Evolutionary conservation across 768 basidiomycete genomes (phyloP).

Genomic region (Hygrophorus russula): DNA sequence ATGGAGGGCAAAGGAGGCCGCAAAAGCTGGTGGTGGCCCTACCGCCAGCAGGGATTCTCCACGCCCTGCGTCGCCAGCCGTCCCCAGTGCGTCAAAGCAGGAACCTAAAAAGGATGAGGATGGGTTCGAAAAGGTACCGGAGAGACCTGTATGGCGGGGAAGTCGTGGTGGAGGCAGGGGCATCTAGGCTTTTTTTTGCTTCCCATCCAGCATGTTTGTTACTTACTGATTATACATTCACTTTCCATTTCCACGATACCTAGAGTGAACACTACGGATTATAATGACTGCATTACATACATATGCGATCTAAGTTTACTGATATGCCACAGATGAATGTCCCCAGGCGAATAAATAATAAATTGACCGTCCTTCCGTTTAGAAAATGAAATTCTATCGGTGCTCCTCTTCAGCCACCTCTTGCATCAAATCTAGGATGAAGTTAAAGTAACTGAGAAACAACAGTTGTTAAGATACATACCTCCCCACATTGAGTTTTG

Average conservation of each 20-base stretch:
- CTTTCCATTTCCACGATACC: too few relatives aligned
- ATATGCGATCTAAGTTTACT: too few relatives aligned
- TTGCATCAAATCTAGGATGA: conserved; percentile 19
- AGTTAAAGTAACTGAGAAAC: conserved; percentile 12
- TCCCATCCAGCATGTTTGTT: not conserved
- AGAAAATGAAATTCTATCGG: not conserved
- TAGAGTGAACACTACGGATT: too few relatives aligned
- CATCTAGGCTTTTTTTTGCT: not conserved
- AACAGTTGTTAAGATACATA: conserved; percentile 20
- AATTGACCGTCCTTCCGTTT: too few relatives aligned
- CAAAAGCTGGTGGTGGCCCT: conserved; percentile 24
- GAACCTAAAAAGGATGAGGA: conserved; percentile 47
- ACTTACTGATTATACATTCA: not conserved
- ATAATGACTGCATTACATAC: too few relatives aligned
- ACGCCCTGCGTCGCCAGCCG: conserved; percentile 26
- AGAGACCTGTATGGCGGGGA: conserved; percentile 10
- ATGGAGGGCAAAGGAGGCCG: conserved; percentile 52
- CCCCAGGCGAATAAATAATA: not conserved
- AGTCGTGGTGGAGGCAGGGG: too few relatives aligned
- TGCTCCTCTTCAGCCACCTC: conserved; percentile 19
- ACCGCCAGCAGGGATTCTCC: conserved; percentile 17
- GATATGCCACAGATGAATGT: not conserved
- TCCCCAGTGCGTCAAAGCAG: conserved; percentile 20
- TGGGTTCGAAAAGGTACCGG: conserved; percentile 56
- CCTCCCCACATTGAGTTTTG: conserved; percentile 67